Evolutionary conservation across 495 filamentous ascomycete genomes (phyloP).

Genomic region (Penicillium steckii): DNA sequence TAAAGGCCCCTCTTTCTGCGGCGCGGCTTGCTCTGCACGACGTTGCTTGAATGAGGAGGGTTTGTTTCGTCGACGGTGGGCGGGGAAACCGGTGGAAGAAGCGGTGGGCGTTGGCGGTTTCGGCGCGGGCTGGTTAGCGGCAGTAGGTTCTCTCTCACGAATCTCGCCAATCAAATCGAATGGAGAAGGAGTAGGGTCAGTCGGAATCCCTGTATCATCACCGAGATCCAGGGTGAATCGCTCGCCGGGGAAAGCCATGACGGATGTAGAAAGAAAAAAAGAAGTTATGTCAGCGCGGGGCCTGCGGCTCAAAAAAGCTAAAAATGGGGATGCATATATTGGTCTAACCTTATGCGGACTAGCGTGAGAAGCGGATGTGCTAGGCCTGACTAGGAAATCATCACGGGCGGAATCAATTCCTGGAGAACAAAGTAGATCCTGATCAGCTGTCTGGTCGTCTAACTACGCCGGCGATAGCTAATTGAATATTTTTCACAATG

Average conservation of each 20-base stretch:
- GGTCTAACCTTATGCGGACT: slow-evolving; percentile 14
- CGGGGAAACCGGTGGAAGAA: slow-evolving; percentile 76
- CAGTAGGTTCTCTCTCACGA: slow-evolving; percentile 62
- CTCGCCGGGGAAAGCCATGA: slow-evolving; percentile 59
- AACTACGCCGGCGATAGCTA: too few relatives aligned
- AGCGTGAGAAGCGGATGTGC: slow-evolving; percentile 6
- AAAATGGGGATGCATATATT: slow-evolving; percentile 20
- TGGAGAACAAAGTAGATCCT: too few relatives aligned
- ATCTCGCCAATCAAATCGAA: slow-evolving; percentile 70
- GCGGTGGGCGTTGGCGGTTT: slow-evolving; percentile 42
- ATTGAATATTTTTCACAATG: neutral
- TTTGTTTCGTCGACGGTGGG: slow-evolving; percentile 73
- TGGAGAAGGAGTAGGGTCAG: slow-evolving; percentile 22
- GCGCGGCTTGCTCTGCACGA: slow-evolving; percentile 31
- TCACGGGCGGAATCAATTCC: slow-evolving; percentile 15
- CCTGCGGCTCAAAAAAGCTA: slow-evolving; percentile 49
- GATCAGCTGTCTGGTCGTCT: too few relatives aligned
- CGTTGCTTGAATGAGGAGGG: slow-evolving; percentile 77
- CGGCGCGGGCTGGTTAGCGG: slow-evolving; percentile 57
- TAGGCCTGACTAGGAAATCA: slow-evolving; percentile 19
- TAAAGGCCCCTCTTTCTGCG: neutral
- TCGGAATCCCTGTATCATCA: slow-evolving; percentile 35
- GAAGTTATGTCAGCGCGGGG: slow-evolving; percentile 31
- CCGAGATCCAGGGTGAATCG: slow-evolving; percentile 57
- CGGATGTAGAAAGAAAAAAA: slow-evolving; percentile 19